Evolutionary conservation across 257 asterid species (phyloP).

Genomic region (Ligustrum vulgare): DNA sequence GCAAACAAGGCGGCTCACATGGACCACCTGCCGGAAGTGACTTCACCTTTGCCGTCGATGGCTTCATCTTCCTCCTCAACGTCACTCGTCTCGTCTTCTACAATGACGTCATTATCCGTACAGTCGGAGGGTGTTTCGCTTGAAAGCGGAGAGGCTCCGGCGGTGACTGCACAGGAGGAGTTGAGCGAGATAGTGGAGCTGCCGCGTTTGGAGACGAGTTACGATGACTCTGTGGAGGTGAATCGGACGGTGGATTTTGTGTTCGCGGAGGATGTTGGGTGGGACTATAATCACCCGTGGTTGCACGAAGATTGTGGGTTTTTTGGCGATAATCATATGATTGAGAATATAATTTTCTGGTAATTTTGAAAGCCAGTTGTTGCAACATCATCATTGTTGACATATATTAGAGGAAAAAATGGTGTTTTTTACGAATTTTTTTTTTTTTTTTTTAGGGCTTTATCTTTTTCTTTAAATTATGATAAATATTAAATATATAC

Average conservation of each 20-base stretch:
- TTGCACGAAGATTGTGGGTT: constrained; percentile 41
- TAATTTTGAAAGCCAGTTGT: constrained; percentile 41
- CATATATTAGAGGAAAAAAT: not conserved
- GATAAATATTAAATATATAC: constrained; percentile 19
- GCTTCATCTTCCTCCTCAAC: constrained; percentile 24
- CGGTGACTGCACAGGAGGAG: constrained; percentile 34
- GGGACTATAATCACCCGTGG: constrained; percentile 53
- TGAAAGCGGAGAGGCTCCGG: constrained; percentile 6
- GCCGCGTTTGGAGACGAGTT: constrained; percentile 50
- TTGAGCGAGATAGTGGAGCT: constrained; percentile 67
- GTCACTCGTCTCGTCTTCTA: constrained; percentile 24
- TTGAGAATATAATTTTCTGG: constrained; percentile 33
- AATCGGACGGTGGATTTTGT: constrained; percentile 20
- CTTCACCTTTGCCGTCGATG: not conserved
- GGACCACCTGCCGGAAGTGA: constrained; percentile 35
- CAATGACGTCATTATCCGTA: constrained; percentile 17
- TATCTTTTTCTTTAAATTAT: constrained; percentile 5
- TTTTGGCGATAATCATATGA: constrained; percentile 33
- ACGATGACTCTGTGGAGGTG: constrained; percentile 37
- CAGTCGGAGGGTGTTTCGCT: not conserved
- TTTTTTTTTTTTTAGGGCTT: not conserved
- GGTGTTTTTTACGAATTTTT: not conserved
- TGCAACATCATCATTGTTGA: constrained; percentile 41
- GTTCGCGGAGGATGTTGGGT: constrained; percentile 34
- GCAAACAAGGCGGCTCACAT: constrained; percentile 69